Conservation (phyloP, 2,329 filamentous ascomycete species). For the Fusarium sambucinum region DNA sequence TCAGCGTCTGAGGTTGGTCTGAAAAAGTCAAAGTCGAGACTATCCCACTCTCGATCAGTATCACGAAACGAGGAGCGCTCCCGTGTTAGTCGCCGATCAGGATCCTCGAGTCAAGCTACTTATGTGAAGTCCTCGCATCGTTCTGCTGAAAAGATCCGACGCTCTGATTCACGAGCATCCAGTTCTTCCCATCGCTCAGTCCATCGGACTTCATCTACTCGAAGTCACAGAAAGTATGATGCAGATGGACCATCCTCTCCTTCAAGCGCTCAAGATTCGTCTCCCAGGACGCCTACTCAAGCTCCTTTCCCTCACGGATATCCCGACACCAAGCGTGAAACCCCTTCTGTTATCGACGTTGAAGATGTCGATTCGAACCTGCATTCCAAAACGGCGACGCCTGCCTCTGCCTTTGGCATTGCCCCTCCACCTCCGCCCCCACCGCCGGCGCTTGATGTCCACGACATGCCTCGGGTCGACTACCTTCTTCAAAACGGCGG, state of each 20-base stretch:
- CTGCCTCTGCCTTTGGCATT: constrained; percentile 51
- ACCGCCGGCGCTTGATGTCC: constrained; percentile 77
- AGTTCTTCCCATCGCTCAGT: constrained; percentile 52
- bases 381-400: constrained; percentile 57
- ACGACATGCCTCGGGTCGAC: constrained; percentile 85
- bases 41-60: constrained; percentile 59
- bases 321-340: constrained; percentile 55
- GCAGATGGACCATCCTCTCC: constrained; percentile 58
- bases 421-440: constrained; percentile 71
- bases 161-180: constrained; percentile 52
- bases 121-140: constrained; percentile 58
- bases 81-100: constrained; percentile 66
- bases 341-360: constrained; percentile 53
- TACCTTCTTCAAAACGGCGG: constrained; percentile 93
- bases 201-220: constrained; percentile 56
- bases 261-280: constrained; percentile 66
- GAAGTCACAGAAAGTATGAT: constrained; percentile 54
- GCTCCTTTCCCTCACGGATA: constrained; percentile 63
- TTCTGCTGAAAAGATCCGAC: constrained; percentile 53
- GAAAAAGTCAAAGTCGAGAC: constrained; percentile 58
- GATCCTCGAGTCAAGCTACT: constrained; percentile 69
- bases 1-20: constrained; percentile 47
- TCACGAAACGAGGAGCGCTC: constrained; percentile 64
- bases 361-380: constrained; percentile 52
- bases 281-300: constrained; percentile 71